Evolutionary conservation across 148 eudicot genomes (phyloP), one percentile per base, ranked within the genome.

Genomic region (Spergularia bocconei): DNA sequence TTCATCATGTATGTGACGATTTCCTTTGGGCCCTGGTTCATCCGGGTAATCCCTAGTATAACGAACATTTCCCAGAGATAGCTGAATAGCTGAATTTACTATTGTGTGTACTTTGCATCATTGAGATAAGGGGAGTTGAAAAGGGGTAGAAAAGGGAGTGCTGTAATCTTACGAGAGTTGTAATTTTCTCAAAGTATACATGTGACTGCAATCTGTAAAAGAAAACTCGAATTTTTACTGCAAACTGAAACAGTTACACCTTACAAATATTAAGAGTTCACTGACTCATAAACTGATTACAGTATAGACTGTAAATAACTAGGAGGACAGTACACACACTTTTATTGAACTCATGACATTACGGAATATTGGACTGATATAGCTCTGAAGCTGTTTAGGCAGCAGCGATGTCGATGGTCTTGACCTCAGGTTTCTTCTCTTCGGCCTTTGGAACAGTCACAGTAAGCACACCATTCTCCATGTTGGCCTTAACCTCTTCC

Each of bases 391-490:
- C 33, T 19, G 4, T 11, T n/a, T 63, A 61, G 75, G 69, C 86
- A 76, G 73, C 78, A 70, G 77, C 69, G 76, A 86, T 86, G 7
- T 84, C 82, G 48, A 86, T 72, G 2, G 58, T 41, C 82, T 86
- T 83, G 58, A 77, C 79, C 70, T 79, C 78, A 10, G 86, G 85
- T 75, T 86, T 77, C 84, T 87, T 87, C 81, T 78, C 83, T 59
- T 84, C 84, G 6, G 36, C 78, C 80, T 87, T 84, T 0, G 90
- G 83, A 72, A 87, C 82, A 54, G 86, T 87, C 33, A 87, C 88
- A 77, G 90, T 85, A 4, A 87, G 76, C 77, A 85, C 90, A 19
- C 87, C 90, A 63, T 85, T 85, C 72, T 84, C 86, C 84, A 86
- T 82, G 21, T 60, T 23, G 12, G 89, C 87, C 59, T 75, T 86